Evolutionary conservation across 768 basidiomycete genomes (phyloP).

Genomic region (Russula earlei): DNA sequence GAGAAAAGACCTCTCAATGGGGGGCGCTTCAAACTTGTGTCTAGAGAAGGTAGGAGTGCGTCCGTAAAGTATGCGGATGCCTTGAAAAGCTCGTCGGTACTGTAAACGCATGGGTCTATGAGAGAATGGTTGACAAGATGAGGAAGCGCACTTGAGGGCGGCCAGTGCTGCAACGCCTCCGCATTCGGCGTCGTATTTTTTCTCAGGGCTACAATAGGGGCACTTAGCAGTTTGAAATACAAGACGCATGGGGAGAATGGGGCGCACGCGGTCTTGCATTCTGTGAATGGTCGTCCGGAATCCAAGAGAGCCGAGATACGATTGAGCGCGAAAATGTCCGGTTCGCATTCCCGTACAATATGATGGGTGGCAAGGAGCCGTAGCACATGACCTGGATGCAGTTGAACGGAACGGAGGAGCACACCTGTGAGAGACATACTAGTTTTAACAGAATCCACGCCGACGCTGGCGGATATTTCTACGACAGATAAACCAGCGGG

Average conservation of each 20-base stretch:
- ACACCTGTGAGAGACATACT: conserved; percentile 30
- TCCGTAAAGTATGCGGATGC: conserved; percentile 69
- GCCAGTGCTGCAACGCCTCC: conserved; percentile 64
- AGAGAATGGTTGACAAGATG: neutral
- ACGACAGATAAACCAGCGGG: conserved; percentile 41
- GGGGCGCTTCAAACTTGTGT: neutral
- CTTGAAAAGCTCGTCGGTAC: conserved; percentile 71
- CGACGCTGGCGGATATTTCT: conserved; percentile 32
- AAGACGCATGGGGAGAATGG: neutral
- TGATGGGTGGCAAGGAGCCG: conserved; percentile 75
- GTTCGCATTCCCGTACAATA: conserved; percentile 56
- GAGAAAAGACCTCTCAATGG: neutral
- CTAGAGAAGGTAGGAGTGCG: conserved; percentile 22
- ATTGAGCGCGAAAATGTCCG: conserved; percentile 65
- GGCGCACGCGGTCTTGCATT: conserved; percentile 40
- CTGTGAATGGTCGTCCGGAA: conserved; percentile 47
- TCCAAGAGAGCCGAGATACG: conserved; percentile 62
- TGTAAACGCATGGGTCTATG: conserved; percentile 22
- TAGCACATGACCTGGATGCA: conserved; percentile 52
- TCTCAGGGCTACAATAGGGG: conserved; percentile 36
- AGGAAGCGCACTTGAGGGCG: conserved; percentile 46
- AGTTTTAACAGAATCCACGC: conserved; percentile 38
- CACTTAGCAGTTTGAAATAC: neutral
- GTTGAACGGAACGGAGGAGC: neutral
- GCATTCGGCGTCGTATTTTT: conserved; percentile 51